Evolutionary conservation across 2,329 filamentous ascomycete genomes (phyloP), one percentile per base, ranked within the genome.

Genomic region (Fusarium goolgardi): DNA sequence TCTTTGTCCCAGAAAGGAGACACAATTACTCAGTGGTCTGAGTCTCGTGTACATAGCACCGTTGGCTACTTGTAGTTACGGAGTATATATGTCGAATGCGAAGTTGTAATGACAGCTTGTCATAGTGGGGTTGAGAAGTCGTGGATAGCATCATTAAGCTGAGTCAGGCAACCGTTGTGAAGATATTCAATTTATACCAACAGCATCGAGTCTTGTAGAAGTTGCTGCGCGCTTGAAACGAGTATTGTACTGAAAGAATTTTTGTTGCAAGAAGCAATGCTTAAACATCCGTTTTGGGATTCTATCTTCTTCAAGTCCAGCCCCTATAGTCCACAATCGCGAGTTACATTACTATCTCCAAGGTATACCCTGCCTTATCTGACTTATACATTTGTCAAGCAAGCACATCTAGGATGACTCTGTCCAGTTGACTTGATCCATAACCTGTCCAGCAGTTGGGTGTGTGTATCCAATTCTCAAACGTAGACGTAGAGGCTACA

Each of bases 361-460:
- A 59, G 52, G 57, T 55, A 62, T 52, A 27, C 50, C 32, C 49
- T 56, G 46, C 37, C 44, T 37, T 35, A 47, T 27, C 32, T 29
- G 46, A 53, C 44, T 57, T 32, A 44, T 45, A 56, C 29, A 58
- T 47, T 21, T 40, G 25, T 40, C 29, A 46, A 32, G 29, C 20
- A 44, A 49, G n/a, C 29, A 20, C 23, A 27, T 44, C 63, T 68
- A 82, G 52, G 81, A 39, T n/a, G 37, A 84, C 80, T 99, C 96
- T 31, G 92, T 90, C 96, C 96, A 99, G 82, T 97, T 96, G 60
- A 98, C 94, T 81, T 98, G 94, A 75, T 99, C 96, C 77, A 91
- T 91, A 20, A 96, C 85, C 65, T 90, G 86, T 53, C 89, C 89
- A 25, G 84, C 87, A 59, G 87, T 86, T 59, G 91, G 88, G 78